phyloP scores from a whole-genome alignment of 23 red algal species.

The Gracilaria gracilis region DNA sequence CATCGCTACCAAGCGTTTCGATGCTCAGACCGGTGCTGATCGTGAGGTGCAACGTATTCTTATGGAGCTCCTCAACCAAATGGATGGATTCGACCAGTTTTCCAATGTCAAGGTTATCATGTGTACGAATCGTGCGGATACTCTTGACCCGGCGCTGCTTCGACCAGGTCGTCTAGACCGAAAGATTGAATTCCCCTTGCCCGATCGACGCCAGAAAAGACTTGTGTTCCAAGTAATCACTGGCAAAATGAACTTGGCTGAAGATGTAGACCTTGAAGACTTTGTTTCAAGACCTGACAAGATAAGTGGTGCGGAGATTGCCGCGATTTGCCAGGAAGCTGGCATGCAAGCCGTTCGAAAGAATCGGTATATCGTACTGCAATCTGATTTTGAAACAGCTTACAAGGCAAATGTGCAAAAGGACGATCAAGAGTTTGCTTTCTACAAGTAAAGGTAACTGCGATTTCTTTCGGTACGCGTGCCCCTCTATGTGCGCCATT shows the following conservation, averaged over 20 bases:
- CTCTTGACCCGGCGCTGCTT: conserved; percentile 95
- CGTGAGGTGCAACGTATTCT: conserved; percentile 99
- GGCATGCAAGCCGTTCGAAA: conserved; percentile 98
- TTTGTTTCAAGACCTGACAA: conserved; percentile 97
- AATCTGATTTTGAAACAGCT: conserved; percentile 96
- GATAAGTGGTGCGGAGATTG: conserved; percentile 96
- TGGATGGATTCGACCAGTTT: conserved; percentile 99
- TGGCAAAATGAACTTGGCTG: conserved; percentile 93
- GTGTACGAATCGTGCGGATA: conserved; percentile 99
- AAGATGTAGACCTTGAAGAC: conserved; percentile 99
- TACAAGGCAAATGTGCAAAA: conserved; percentile 97
- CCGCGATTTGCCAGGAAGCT: conserved; percentile 98
- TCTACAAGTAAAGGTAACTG: conserved; percentile 88
- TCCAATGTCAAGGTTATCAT: conserved; percentile 99
- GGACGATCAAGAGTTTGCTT: conserved; percentile 94
- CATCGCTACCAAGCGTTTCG: conserved; percentile 99
- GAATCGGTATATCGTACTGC: conserved; percentile 95
- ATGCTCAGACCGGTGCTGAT: conserved; percentile 99
- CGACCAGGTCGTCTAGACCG: conserved; percentile 95
- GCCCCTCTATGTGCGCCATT: not conserved
- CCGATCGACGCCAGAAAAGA: conserved; percentile 95
- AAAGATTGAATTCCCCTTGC: conserved; percentile 99
- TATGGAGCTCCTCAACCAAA: conserved; percentile 99
- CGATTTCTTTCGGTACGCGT: not conserved
- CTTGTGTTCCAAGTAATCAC: conserved; percentile 98